A percentile compares a stretch with the other conserved stretches of the same genome.
These are phyloP conservation scores for Peronospora farinosa DNA, from an alignment of 352 stramenopile genomes.

Conservation along the genomic window DNA sequence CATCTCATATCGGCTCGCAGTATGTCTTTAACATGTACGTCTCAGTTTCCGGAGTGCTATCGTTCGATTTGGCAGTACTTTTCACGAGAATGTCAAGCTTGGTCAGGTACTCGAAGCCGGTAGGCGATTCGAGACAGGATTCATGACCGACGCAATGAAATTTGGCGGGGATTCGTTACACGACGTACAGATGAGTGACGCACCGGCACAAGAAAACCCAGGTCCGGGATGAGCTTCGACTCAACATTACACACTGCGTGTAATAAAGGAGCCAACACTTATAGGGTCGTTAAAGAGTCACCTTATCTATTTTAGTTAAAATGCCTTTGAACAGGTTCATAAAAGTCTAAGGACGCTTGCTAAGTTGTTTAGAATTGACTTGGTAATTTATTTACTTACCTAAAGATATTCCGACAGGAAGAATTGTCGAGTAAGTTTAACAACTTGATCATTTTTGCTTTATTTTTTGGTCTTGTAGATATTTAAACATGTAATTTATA, in stretches of 20 bases:
- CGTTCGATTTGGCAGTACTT: slow-evolving; percentile 38
- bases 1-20: slow-evolving; percentile 68
- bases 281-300: too few relatives aligned
- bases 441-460: too few relatives aligned
- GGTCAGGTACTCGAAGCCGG: slow-evolving; percentile 79
- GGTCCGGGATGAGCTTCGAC: slow-evolving; percentile 76
- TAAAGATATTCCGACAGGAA: too few relatives aligned
- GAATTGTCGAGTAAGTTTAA: too few relatives aligned
- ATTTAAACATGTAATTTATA: too few relatives aligned
- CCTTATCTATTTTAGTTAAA: too few relatives aligned
- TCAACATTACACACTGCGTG: slow-evolving; percentile 78
- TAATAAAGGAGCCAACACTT: too few relatives aligned
- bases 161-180: slow-evolving; percentile 75
- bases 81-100: slow-evolving; percentile 76
- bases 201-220: slow-evolving; percentile 69
- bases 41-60: slow-evolving; percentile 43
- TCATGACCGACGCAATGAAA: slow-evolving; percentile 74
- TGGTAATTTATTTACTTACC: too few relatives aligned
- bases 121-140: slow-evolving; percentile 62
- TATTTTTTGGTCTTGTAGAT: too few relatives aligned
- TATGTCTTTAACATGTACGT: slow-evolving; percentile 75
- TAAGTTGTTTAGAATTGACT: too few relatives aligned
- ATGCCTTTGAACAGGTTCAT: too few relatives aligned
- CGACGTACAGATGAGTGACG: slow-evolving; percentile 72
- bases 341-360: too few relatives aligned